phyloP scores from a whole-genome alignment of 1,284 basidiomycete genomes.

The Cutaneotrichosporon sp. region DNA sequence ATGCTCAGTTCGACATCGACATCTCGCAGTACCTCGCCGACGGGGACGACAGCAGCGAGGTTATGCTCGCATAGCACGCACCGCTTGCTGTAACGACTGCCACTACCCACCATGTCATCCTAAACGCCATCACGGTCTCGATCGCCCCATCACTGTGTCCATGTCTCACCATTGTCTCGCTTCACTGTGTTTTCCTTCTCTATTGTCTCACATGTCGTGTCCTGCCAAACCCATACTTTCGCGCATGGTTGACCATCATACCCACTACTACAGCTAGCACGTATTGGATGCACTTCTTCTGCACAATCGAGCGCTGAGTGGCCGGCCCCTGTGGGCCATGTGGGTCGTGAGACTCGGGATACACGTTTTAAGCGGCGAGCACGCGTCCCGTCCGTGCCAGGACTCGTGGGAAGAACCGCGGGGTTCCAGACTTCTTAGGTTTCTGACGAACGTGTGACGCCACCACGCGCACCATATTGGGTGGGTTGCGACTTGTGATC shows the following conservation, averaged over 20 bases:
- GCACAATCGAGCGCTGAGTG: not conserved
- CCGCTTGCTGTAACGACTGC: not conserved
- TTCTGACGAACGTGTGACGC: conserved; percentile 1
- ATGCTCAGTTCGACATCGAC: not conserved
- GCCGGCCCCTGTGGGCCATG: too few species aligned
- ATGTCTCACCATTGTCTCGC: conserved; percentile 1
- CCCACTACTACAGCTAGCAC: conserved; percentile 7
- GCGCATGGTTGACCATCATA: conserved; percentile 6
- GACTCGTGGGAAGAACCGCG: too few species aligned
- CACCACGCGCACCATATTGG: too few species aligned
- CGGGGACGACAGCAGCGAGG: conserved; percentile 36
- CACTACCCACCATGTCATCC: not conserved
- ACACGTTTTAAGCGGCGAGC: too few species aligned
- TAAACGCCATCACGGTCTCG: not conserved
- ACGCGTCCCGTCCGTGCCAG: too few species aligned
- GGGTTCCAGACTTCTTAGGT: not conserved
- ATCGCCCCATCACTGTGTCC: not conserved
- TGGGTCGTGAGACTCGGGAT: too few species aligned
- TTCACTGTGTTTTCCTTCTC: conserved; percentile 6
- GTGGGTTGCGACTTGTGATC: too few species aligned
- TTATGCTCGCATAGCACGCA: not conserved
- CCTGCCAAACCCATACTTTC: conserved; percentile 1
- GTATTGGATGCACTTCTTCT: conserved; percentile 6
- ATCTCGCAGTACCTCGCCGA: conserved; percentile 42
- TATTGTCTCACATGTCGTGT: not conserved